Base-by-base conservation (phyloP, 1,139 yeast genomes). In the Lodderomyces metapsilosis region DNA sequence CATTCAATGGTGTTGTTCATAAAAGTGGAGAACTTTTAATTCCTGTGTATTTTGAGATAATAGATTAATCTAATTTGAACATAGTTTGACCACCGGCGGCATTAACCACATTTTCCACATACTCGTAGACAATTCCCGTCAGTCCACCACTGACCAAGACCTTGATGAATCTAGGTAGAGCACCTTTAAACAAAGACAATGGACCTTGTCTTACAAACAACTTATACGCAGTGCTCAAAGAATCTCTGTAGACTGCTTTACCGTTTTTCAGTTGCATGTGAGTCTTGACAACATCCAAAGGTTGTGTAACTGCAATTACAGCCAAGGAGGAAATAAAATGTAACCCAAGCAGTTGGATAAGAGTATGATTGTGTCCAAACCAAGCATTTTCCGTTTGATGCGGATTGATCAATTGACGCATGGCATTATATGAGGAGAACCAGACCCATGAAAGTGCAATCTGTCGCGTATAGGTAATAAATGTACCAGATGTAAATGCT, bases 281-380 rank as follows among this genome's bases (percentile, higher is more conserved):
- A 1, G 96, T 82, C 63, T 92, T 92, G 40, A 91, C 67, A 4
- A 89, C 89, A 64, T 92, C 98, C 16, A 92, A 68, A 0, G 98
- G 98, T 62, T 91, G 98, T 0, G 98, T 91, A 0, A 80, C 70
- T 0, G 79, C 77, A 4, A 88, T 87, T 20, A 88, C 95, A 0
- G 81, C 87, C 38, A 68, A 63, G 25, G 81, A 84, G 32, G 81
- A 78, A 1, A 78, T 62, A 7, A 79, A 56, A 39, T 87, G 87
- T 43, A 73, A 55, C 1, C 74, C 84, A 46, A 72, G 62, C 74
- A 74, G 64, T 56, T 73, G 67, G 18, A 63, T 34, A 38, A 63
- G 51, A 1, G 74, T 66, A 39, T 62, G 69, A 37, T 71, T 66
- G 46, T 69, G 71, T n/a, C 73, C 74, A 50, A 78, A 76, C 65